Evolutionary conservation across 139 green algal species (phyloP).

Genomic region (Ostreobium quekettii): DNA sequence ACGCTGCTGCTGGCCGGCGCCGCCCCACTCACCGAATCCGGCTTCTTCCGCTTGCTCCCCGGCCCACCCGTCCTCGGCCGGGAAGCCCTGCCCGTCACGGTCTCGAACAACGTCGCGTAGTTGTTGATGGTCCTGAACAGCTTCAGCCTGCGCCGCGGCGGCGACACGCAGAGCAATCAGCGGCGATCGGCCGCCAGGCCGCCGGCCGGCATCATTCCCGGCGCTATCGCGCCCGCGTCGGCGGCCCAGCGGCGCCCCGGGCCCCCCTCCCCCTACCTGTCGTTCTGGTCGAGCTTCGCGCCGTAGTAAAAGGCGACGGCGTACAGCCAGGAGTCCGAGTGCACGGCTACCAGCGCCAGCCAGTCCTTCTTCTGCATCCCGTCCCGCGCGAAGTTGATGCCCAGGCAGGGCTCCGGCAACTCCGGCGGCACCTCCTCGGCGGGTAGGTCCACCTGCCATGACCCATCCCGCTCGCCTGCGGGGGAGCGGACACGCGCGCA

Average conservation of each 20-base stretch:
- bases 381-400: conserved; percentile 96
- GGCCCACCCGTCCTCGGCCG: background rate
- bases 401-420: conserved; percentile 92
- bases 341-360: conserved; percentile 91
- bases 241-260: background rate
- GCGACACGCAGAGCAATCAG: conserved; percentile 1
- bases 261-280: conserved; percentile 35
- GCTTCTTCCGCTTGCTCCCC: conserved; percentile 29
- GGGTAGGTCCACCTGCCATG: conserved; percentile 85
- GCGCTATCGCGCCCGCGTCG: background rate
- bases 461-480: conserved; percentile 62
- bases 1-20: background rate
- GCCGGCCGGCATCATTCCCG: conserved; percentile 5
- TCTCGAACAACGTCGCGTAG: conserved; percentile 49
- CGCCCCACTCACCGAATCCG: conserved; percentile 16
- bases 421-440: conserved; percentile 96
- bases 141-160: conserved; percentile 31
- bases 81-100: conserved; percentile 31
- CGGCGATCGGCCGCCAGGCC: background rate
- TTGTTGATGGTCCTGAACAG: conserved; percentile 53
- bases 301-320: conserved; percentile 92
- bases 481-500: background rate
- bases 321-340: conserved; percentile 94
- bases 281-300: conserved; percentile 74
- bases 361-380: conserved; percentile 86